These are phyloP conservation scores for Castanospermum australe DNA, from an alignment of 306 rosid genomes.

Conservation along the genomic window DNA sequence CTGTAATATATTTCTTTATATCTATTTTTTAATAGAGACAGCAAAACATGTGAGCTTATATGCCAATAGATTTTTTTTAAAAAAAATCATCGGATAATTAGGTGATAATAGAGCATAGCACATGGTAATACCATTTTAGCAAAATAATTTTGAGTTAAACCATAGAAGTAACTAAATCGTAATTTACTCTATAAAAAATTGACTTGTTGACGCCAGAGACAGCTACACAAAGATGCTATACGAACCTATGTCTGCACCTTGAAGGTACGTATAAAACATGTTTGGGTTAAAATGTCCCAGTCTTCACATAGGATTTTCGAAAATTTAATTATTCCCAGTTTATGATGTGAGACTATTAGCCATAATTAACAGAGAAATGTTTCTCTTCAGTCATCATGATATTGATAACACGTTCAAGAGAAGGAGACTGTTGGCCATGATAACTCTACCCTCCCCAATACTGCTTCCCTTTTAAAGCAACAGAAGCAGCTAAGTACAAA, in stretches of 20 bases:
- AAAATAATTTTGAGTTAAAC: too few relatives aligned
- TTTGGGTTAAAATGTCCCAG: not conserved
- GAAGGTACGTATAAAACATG: not conserved
- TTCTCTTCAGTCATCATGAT: not conserved
- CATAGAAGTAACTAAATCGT: too few relatives aligned
- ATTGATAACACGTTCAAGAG: not conserved
- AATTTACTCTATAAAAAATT: not conserved
- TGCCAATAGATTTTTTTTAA: too few relatives aligned
- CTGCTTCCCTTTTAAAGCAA: not conserved
- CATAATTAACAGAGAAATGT: not conserved
- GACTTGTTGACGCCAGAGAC: conserved; percentile 15
- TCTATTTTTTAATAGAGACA: too few relatives aligned
- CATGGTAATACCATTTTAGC: not conserved
- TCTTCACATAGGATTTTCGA: not conserved
- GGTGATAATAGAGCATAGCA: too few relatives aligned
- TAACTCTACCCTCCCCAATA: not conserved
- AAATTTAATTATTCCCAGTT: not conserved
- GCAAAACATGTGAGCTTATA: too few relatives aligned
- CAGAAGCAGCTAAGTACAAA: not conserved
- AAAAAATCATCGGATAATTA: too few relatives aligned
- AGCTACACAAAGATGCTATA: conserved; percentile 13
- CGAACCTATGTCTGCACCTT: not conserved
- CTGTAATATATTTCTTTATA: too few relatives aligned
- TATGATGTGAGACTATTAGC: not conserved
- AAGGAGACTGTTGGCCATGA: not conserved